These are phyloP conservation scores for Sorghum bicolor DNA, from an alignment of 176 grass and related monocot genomes.

Conservation along the genomic window Sorghum_bicolor_NCBIv3 NC_012873.2:65134501-65135000, in stretches of 20 bases:
- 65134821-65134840: conserved; percentile 95
- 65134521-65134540: background rate
- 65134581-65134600: background rate
- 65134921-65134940: conserved; percentile 38
- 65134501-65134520: conserved; percentile 22
- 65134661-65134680: too few relatives aligned
- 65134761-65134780: conserved; percentile 43
- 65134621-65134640: background rate
- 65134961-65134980: conserved; percentile 14
- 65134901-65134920: conserved; percentile 74
- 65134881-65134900: conserved; percentile 91
- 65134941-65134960: conserved; percentile 15
- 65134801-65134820: conserved; percentile 58
- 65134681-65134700: too few relatives aligned
- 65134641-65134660: background rate
- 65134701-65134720: background rate
- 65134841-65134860: conserved; percentile 78
- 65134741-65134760: conserved; percentile 33
- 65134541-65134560: background rate
- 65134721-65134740: background rate
- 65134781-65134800: background rate
- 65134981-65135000: conserved; percentile 26
- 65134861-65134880: conserved; percentile 95
- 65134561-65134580: background rate
- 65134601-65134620: background rate